Evolutionary conservation across 2,329 filamentous ascomycete species (phyloP).

Genomic region (Aspergillus pseudonomiae): DNA sequence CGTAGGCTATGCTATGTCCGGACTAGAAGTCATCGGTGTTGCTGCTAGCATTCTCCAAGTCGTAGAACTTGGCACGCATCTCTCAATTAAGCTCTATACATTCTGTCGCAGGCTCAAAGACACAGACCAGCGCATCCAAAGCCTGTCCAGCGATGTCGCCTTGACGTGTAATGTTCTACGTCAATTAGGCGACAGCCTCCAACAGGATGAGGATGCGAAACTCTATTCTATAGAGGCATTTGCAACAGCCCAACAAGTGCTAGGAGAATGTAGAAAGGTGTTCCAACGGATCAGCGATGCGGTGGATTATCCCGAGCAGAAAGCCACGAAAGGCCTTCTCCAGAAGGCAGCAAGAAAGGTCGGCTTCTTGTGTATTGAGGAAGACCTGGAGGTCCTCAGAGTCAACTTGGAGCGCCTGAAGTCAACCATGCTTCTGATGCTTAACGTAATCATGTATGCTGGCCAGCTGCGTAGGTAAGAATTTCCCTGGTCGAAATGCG

Average conservation of each 20-base stretch:
- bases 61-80: background rate
- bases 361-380: background rate
- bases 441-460: background rate
- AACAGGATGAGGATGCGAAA: background rate
- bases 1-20: background rate
- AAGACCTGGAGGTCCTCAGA: background rate
- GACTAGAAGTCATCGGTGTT: background rate
- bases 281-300: background rate
- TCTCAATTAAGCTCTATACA: background rate
- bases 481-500: background rate
- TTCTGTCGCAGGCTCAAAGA: background rate
- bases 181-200: background rate
- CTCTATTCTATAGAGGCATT: background rate
- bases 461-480: background rate
- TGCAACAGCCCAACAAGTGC: background rate
- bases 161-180: background rate
- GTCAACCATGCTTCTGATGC: background rate
- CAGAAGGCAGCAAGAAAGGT: background rate
- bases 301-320: background rate
- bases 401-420: background rate
- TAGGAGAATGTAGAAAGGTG: background rate
- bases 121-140: background rate
- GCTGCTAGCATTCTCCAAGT: background rate
- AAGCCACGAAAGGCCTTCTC: background rate
- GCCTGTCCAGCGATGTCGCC: background rate